Evolutionary conservation across 768 basidiomycete genomes (phyloP), one percentile per base, ranked within the genome.

Genomic region (Dioszegia aurantiaca): DNA sequence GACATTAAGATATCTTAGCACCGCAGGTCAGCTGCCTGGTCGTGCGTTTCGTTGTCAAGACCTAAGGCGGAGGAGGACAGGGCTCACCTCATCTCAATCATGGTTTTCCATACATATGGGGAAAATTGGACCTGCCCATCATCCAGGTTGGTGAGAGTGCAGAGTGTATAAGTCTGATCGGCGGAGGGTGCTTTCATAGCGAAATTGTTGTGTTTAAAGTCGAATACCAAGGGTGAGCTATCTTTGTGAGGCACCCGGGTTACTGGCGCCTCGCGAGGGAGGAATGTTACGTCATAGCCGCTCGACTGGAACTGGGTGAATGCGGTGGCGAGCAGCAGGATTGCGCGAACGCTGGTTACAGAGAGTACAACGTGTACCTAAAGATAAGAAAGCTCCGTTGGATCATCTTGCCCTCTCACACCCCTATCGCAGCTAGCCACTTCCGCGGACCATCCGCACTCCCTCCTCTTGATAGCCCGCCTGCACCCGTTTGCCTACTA

Each of bases 381-480:
- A n/a, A n/a, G n/a, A n/a, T n/a, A n/a, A n/a, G n/a, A 37, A 14
- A 36, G n/a, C 31, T 37, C 5, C 31, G 21, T 8, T 6, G 16
- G n/a, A 37, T 6, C 12, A 39, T 30, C 30, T 28, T n/a, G 19
- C 19, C 16, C 40, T 11, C n/a, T 23, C 28, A 21, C 9, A 72
- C 70, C 2, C 70, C 70, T 4, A 72, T 72, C 12, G 68, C 63
- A 16, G 70, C 63, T 19, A 72, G 40, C 68, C 68, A 72, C n/a
- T 62, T 36, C 51, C 66, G 56, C 8, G 68, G 60, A 3, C 69
- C 69, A 46, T 70, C 69, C 4, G 64, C 60, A 45, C 54, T 55
- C 19, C 54, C 54, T 43, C 54, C 41, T 43, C 54, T 43, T 19
- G 39, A 41, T 8, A 53, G 30, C 1, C 63, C 68, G 3, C 64